phyloP scores from a whole-genome alignment of 331 rosid species.

The Stylosanthes scabra region DNA sequence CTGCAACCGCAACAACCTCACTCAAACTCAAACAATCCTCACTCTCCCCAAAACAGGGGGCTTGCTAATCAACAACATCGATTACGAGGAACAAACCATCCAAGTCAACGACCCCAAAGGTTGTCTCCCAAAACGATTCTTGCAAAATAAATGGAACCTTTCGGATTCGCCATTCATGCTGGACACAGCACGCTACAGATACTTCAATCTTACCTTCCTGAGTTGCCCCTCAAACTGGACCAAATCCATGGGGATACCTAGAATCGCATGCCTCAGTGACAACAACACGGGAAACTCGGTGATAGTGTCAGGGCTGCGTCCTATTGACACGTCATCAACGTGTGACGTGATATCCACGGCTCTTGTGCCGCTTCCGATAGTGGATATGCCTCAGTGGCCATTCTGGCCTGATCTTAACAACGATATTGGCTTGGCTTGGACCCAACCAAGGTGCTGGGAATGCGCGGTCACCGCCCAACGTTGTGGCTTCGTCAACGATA shows the following conservation, averaged over 20 bases:
- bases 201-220: conserved; percentile 40
- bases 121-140: conserved; percentile 53
- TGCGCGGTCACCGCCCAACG: conserved; percentile 42
- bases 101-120: conserved; percentile 52
- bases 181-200: background rate
- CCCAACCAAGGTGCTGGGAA: conserved; percentile 38
- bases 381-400: conserved; percentile 26
- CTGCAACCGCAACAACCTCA: conserved; percentile 50
- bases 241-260: background rate
- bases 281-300: background rate
- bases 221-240: conserved; percentile 42
- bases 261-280: conserved; percentile 49
- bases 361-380: conserved; percentile 27
- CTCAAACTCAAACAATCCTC: conserved; percentile 49
- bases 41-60: conserved; percentile 45
- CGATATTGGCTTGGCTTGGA: conserved; percentile 52
- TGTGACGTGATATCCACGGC: conserved; percentile 45
- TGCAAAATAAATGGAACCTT: conserved; percentile 21
- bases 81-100: conserved; percentile 45
- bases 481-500: conserved; percentile 47
- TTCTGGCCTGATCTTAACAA: background rate
- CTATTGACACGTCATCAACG: background rate
- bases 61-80: conserved; percentile 38
- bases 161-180: conserved; percentile 28
- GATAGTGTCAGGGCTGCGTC: conserved; percentile 16